Base-by-base conservation (phyloP, 805 yeast genomes). In the Candida takata region DNA sequence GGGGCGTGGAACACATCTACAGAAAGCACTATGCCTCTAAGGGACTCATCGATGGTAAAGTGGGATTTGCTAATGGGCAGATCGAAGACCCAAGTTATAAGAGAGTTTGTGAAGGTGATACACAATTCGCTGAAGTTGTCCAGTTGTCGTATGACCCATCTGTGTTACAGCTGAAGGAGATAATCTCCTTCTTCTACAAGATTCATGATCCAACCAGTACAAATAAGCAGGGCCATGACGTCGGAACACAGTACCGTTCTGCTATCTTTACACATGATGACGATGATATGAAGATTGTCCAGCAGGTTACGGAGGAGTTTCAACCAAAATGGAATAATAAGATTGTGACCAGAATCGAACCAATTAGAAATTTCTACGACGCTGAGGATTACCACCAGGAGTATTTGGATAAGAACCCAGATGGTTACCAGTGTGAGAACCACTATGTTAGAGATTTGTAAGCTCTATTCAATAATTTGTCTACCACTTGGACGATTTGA, bases 371-470 rank as follows among this genome's bases (percentile, higher is more conserved):
- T 40, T 92, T 84, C 69, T 81, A 79, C 65, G 96, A 88, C 54
- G 97, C 97, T n/a, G 98, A 90, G 60, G 88, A 79, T 25, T 90
- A 88, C 57, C 98, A 90, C 58, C 97, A 90, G 57, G 53, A 70
- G 42, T 90, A 92, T 57, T 66, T 90, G 49, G 69, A 70, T 38
- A 78, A 75, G 51, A 86, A 90, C 56, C 95, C 96, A 3, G 60
- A 64, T 5, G 97, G 97, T 5, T 86, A 88, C 58, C 84, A 83
- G 40, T 90, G 97, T 57, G 90, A 95, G 15, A 77, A 90, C 4
- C 97, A 90, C 54, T 87, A 71, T 48, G 56, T 84, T 36, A 78
- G 97, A 62, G 61, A 65, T 29, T 36, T 64, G 21, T 64, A 47
- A 45, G 28, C 21, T 36, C 15, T 24, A 26, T 31, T 36, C 35